Conservation (phyloP, 352 stramenopile genomes). For the Phytophthora meadii region DNA sequence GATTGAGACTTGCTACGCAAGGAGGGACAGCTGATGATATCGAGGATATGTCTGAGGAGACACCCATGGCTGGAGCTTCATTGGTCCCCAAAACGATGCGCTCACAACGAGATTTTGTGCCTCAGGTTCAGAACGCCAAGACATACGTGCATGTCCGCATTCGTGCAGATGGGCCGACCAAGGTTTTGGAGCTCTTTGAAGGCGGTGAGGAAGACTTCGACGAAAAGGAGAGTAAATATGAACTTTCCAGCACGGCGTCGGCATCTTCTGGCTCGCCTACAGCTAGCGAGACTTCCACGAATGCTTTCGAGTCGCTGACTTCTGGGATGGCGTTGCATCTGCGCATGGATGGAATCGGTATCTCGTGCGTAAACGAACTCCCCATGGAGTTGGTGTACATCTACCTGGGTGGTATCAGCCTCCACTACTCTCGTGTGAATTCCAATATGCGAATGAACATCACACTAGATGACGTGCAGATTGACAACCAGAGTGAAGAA, state of each 20-base stretch:
- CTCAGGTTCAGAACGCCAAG: constrained; percentile 77
- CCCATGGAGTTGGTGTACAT: constrained; percentile 89
- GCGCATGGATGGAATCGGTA: constrained; percentile 76
- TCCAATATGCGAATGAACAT: constrained; percentile 88
- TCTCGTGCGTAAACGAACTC: constrained; percentile 89
- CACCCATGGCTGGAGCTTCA: constrained; percentile 29
- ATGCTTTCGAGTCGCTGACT: constrained; percentile 67
- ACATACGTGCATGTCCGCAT: constrained; percentile 89
- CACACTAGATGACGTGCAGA: constrained; percentile 86
- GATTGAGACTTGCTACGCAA: constrained; percentile 71
- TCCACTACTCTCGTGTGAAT: constrained; percentile 79
- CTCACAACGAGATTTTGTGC: constrained; percentile 42
- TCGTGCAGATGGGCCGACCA: constrained; percentile 88
- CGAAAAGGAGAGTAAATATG: constrained; percentile 82
- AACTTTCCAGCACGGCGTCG: constrained; percentile 71
- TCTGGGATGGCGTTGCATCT: constrained; percentile 78
- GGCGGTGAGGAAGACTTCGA: constrained; percentile 88
- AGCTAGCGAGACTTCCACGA: constrained; percentile 78
- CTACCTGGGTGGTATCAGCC: constrained; percentile 81
- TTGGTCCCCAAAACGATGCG: constrained; percentile 39
- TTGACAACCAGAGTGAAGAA: constrained; percentile 88
- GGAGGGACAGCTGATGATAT: constrained; percentile 17
- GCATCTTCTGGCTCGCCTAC: constrained; percentile 73
- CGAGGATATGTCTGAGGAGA: constrained; percentile 43
- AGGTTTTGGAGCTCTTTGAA: constrained; percentile 92